Base-by-base conservation (phyloP, 2,329 filamentous ascomycete species). In the Pseudocercospora fijiensis region DNA sequence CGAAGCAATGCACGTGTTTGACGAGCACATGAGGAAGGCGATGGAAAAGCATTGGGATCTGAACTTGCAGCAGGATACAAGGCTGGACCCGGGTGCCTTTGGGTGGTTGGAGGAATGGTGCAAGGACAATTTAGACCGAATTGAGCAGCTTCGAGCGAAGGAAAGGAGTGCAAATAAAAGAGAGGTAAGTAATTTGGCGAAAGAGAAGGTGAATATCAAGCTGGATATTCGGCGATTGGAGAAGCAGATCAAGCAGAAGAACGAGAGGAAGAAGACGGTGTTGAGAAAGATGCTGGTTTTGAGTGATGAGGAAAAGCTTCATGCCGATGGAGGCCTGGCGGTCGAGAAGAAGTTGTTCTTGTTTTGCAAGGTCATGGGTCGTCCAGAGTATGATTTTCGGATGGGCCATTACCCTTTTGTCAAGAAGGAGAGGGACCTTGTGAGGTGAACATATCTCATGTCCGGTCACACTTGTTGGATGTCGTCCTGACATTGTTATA, bases 51-150 rank as follows among this genome's bases (percentile, higher is more conserved):
- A 37, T 37, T 47, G 43, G 43, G 43, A 47, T 47, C 43, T n/a
- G 18, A 47, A 24, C 43, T 20, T 47, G 8, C 43, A 57, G 5
- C n/a, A 11, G 5, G 41, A 60, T 9, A 60, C 57, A 18, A 41
- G 57, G 10, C 26, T 60, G 1, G 28, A 51, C 7, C 20, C 24
- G 16, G 57, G 28, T 18, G 26, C 43, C 3, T 60, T 60, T 16
- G 57, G 49, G 5, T 51, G 57, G 57, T 18, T 60, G 13, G 16
- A 30, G 4, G 57, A 49, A 4, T 60, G 57, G 57, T 60, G 57
- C 45, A 18, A 49, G 16, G 20, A 30, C 6, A 60, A 52, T 22
- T 3, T 18, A n/a, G 43, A 51, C 13, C 22, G 57, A 3, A 60
- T 60, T 27, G 57, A 60, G 45, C 11, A 26, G n/a, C 24, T 22